These are phyloP conservation scores for Prunus padus DNA, from an alignment of 306 rosid genomes.

Conservation along the genomic window DNA sequence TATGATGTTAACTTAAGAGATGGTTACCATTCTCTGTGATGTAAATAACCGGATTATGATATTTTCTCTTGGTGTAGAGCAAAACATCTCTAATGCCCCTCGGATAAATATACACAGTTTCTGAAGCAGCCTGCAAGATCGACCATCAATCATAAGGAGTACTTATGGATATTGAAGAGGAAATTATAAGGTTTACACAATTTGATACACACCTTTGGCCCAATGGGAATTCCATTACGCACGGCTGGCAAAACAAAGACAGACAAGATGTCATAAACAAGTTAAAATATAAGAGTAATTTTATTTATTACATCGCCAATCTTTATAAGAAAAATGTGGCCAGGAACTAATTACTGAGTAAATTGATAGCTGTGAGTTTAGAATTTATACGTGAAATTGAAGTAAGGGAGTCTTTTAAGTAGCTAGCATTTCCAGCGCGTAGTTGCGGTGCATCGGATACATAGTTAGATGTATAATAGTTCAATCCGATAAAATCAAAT, in stretches of 20 bases:
- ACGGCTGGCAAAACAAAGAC: conserved; percentile 9
- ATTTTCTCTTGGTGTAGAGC: conserved; percentile 23
- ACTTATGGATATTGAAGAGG: neutral
- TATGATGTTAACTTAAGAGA: too few species aligned
- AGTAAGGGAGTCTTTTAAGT: conserved; percentile 21
- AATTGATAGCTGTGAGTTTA: neutral
- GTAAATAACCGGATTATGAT: conserved; percentile 30
- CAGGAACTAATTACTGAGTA: too few species aligned
- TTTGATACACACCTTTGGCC: conserved; percentile 23
- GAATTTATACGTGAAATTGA: conserved; percentile 12
- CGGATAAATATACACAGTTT: conserved; percentile 23
- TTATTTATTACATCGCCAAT: neutral
- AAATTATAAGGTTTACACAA: neutral
- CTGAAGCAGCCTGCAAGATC: conserved; percentile 20
- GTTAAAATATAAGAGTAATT: neutral
- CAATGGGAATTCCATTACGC: conserved; percentile 41
- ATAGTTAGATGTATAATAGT: conserved; percentile 29
- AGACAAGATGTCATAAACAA: neutral
- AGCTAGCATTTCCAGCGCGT: conserved; percentile 11
- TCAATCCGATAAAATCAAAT: conserved; percentile 35
- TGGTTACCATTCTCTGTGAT: conserved; percentile 41
- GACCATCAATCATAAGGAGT: neutral
- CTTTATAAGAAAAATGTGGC: neutral
- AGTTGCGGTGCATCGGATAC: conserved; percentile 15
- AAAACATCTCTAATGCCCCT: conserved; percentile 27